Evolutionary conservation across 331 rosid species (phyloP), one percentile per base, ranked within the genome.

Genomic region (Quercus lobata): DNA sequence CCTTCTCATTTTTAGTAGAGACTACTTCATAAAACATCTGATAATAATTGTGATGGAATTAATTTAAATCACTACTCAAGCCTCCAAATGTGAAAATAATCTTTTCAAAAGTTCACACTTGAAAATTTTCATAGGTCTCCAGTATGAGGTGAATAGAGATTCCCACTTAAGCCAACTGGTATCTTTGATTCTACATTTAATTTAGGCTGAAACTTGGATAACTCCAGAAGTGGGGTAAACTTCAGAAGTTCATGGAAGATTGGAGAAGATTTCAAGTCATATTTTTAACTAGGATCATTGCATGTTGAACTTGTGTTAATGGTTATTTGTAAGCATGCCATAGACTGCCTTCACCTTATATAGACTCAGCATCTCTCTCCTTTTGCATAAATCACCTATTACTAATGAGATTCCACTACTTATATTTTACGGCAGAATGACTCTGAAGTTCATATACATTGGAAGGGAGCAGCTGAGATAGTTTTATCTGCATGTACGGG

Each of bases 401-500:
- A 27, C 76, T 82, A 53, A 76, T 81, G 54, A 54, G 69, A 72
- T 63, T 57, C 46, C 62, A 19, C 58, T 68, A 2, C 29, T 71
- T 75, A 71, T 72, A 49, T 86, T 69, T 89, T 57, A 14, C 69
- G 83, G 82, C 87, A 96, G 99, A 80, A 6, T 74, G 87, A 89
- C 79, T 87, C 93, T 72, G 75, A 77, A 86, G 94, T 90, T 74
- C 92, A 90, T 81, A 86, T 96, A 80, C 97, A 96, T 74, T 96
- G 99, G 99, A 96, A 96, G 83, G 99, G 99, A 76, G 99, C 99
- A 54, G 99, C 98, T 18, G 99, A 96, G 88, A 90, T 96, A 61
- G 90, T 96, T 69, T 70, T 96, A 60, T 86, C 87, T 73, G 70
- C 97, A 9, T 96, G 99, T 72, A 82, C 88, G 6, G 85, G 78